A percentile compares a stretch with the other conserved stretches of the same genome.
These are phyloP conservation scores for Coniochaeta hoffmannii DNA, from an alignment of 2,329 filamentous ascomycete species.

Conservation along the genomic window DNA sequence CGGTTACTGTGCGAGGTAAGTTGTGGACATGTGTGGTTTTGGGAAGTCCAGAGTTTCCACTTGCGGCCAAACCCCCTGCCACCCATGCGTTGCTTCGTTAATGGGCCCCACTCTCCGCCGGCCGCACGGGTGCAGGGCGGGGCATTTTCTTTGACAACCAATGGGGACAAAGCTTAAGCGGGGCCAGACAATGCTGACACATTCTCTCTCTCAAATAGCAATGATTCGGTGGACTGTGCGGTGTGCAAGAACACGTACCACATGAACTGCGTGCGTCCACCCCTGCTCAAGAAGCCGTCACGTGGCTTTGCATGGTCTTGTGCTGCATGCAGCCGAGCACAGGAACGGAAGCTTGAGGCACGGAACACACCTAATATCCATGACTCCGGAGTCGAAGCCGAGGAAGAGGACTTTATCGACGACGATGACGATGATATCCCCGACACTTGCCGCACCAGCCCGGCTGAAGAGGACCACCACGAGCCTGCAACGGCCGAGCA, in stretches of 20 bases:
- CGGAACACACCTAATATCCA: constrained; percentile 72
- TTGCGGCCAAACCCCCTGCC: background rate
- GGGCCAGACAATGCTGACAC: constrained; percentile 17
- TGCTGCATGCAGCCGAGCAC: constrained; percentile 89
- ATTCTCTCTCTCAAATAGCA: constrained; percentile 41
- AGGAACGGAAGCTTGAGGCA: constrained; percentile 86
- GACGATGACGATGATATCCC: constrained; percentile 67
- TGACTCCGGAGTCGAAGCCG: constrained; percentile 60
- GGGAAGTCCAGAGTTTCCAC: constrained; percentile 4
- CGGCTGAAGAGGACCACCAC: constrained; percentile 50
- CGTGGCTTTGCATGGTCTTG: constrained; percentile 98
- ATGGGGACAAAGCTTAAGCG: constrained; percentile 8
- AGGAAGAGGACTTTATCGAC: constrained; percentile 55
- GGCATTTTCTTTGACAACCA: background rate
- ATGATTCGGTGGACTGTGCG: constrained; percentile 94
- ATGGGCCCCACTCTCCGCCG: constrained; percentile 2
- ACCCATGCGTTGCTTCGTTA: constrained; percentile 2
- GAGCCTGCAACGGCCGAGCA: constrained; percentile 71
- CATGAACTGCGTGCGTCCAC: constrained; percentile 94
- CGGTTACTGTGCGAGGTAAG: constrained; percentile 82
- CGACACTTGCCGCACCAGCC: constrained; percentile 52
- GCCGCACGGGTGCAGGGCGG: constrained; percentile 1
- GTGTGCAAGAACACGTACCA: constrained; percentile 94
- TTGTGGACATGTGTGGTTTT: background rate
- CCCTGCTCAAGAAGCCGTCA: constrained; percentile 89